Conservation (phyloP, 441 rosid genomes). For the Adansonia grandidieri region DNA sequence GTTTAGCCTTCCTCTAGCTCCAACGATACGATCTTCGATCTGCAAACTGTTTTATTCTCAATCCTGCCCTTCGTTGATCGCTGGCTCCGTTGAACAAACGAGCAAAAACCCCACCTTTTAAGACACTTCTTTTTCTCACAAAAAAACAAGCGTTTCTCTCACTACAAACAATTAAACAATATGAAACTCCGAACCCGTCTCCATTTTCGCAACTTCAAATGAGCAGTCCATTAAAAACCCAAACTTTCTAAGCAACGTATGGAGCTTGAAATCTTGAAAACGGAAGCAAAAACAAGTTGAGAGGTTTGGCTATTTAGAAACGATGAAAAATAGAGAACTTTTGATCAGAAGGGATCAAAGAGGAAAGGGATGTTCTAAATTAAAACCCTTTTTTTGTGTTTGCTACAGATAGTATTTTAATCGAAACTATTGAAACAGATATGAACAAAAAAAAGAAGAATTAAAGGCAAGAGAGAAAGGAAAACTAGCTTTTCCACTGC, state of each 20-base stretch:
- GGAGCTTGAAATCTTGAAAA: neutral
- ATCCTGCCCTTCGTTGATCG: constrained; percentile 52
- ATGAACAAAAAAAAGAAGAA: neutral
- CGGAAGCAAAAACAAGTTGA: neutral
- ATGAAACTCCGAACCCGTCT: neutral
- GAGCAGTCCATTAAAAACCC: constrained; percentile 1
- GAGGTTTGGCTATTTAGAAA: neutral
- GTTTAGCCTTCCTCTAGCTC: constrained; percentile 43
- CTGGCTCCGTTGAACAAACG: constrained; percentile 47
- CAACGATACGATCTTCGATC: constrained; percentile 65
- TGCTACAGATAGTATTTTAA: neutral
- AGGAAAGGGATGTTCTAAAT: constrained; percentile 31
- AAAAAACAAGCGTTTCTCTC: constrained; percentile 16
- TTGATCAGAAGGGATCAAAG: constrained; percentile 18
- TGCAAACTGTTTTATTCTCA: constrained; percentile 52
- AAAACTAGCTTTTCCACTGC: constrained; percentile 21
- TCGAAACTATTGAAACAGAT: constrained; percentile 12
- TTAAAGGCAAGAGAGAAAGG: neutral
- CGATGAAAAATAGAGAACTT: neutral
- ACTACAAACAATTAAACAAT: constrained; percentile 18
- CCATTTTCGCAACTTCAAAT: neutral
- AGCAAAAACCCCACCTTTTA: constrained; percentile 32
- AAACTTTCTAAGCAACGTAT: neutral
- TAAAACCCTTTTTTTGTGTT: neutral
- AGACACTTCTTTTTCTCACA: neutral